Percentiles rank a stretch among this genome's conserved stretches.
phyloP scores from a whole-genome alignment of 352 stramenopile genomes.

The Pythium vanterpoolii region DNA sequence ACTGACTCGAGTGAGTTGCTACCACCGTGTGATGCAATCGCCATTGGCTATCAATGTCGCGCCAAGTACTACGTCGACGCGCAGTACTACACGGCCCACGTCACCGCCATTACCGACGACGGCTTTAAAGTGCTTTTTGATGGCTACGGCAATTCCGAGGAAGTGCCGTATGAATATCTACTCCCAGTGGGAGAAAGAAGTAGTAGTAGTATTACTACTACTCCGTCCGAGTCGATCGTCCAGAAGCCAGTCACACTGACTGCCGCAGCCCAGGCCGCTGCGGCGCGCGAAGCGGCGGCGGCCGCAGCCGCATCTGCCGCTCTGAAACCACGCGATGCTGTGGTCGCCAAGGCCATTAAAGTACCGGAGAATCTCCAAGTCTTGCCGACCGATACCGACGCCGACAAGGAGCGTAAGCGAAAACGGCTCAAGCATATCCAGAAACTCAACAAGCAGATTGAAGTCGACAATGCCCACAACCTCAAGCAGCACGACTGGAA shows the following conservation, averaged over 20 bases:
- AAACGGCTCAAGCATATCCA: slow-evolving; percentile 83
- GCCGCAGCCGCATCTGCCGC: background rate
- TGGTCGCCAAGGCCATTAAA: slow-evolving; percentile 69
- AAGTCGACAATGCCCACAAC: slow-evolving; percentile 81
- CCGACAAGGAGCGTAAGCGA: slow-evolving; percentile 83
- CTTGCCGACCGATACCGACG: slow-evolving; percentile 77
- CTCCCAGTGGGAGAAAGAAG: slow-evolving; percentile 21
- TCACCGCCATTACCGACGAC: slow-evolving; percentile 59
- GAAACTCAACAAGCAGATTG: slow-evolving; percentile 85
- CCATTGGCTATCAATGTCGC: slow-evolving; percentile 55
- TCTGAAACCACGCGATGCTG: slow-evolving; percentile 25
- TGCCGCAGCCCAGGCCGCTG: slow-evolving; percentile 1
- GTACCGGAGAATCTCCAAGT: slow-evolving; percentile 87
- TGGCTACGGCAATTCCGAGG: slow-evolving; percentile 87
- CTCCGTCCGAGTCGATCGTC: background rate
- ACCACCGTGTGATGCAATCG: slow-evolving; percentile 36
- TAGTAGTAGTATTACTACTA: no score
- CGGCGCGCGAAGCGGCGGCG: background rate
- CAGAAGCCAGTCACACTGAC: background rate
- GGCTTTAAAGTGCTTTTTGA: slow-evolving; percentile 88
- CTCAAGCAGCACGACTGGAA: slow-evolving; percentile 85
- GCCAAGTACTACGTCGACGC: slow-evolving; percentile 83
- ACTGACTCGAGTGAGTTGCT: slow-evolving; percentile 27
- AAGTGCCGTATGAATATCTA: slow-evolving; percentile 90
- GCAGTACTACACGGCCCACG: slow-evolving; percentile 67